Base-by-base conservation (phyloP, 2,329 filamentous ascomycete species). In the Colletotrichum salicis region DNA sequence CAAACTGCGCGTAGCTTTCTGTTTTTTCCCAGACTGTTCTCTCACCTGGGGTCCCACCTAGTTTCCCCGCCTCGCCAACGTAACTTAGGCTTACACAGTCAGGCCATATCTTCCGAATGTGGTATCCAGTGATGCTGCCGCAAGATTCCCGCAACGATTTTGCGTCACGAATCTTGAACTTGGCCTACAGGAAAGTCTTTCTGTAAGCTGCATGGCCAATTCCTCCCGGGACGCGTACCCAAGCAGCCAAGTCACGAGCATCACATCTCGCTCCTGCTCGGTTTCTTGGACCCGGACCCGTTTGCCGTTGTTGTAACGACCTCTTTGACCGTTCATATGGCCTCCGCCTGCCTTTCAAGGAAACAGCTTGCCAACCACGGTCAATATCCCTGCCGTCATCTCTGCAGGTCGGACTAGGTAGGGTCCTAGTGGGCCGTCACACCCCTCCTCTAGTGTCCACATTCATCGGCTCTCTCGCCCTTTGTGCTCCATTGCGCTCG, bases 341-440 rank as follows among this genome's bases (percentile, higher is more conserved):
- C 35, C 24, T 24, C 48, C 37, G 29, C 59, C 60, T 64, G 54
- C 65, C 70, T 64, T 64, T 55, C 22, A 41, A 70, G 60, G 37
- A 48, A 70, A 31, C 54, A 62, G 65, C 60, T 64, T 60, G 35
- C 55, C 60, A 60, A 60, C 27, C 37, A 52, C 19, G 27, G 59
- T 31, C 35, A 33, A 64, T 22, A 61, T 41, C 67, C 70, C 61
- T 72, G 67, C 41, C 61, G 67, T 59, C 67, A 72, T 67, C 70
- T 58, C 41, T 55, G 70, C 70, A 58, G 24, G 51, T 41, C 41
- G 19, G 37, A 54, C 51, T 31, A 54, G 62, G 67, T 31, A 54
- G 62, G 67, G 61, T 58, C n/a, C 29, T 33, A 31, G 51, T 57
- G 70, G 52, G 15, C 31, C 51, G 27, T 27, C 31, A 59, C 69